phyloP scores from a whole-genome alignment of 169 alveolate genomes.

The Eimeria acervulina region DNA sequence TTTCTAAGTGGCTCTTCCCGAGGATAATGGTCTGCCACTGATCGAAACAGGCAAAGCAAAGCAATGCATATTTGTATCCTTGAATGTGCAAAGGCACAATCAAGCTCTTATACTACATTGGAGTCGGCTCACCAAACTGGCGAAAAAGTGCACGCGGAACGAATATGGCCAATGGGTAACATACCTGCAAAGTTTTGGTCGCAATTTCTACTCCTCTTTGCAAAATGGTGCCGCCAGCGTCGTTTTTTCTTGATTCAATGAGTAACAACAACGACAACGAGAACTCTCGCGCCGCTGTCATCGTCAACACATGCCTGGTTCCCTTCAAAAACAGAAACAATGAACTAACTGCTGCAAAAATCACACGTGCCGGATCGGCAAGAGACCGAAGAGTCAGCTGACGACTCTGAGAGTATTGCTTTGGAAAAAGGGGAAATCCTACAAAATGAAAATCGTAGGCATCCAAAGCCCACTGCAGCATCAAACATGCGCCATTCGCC shows the following conservation, averaged over 20 bases:
- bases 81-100: background rate
- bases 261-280: conserved; percentile 50
- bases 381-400: background rate
- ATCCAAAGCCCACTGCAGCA: conserved; percentile 82
- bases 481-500: conserved; percentile 49
- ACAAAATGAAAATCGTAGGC: conserved; percentile 80
- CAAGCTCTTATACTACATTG: background rate
- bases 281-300: conserved; percentile 72
- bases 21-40: conserved; percentile 67
- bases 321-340: conserved; percentile 36
- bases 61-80: background rate
- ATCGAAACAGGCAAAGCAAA: background rate
- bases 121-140: background rate
- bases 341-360: too few relatives aligned
- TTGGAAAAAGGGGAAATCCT: background rate
- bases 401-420: background rate
- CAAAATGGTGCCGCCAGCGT: conserved; percentile 60
- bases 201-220: conserved; percentile 63
- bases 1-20: conserved; percentile 61
- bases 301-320: conserved; percentile 35
- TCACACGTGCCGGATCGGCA: background rate
- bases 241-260: conserved; percentile 16
- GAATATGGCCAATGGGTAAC: background rate
- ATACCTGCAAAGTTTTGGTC: conserved; percentile 49
- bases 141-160: background rate